Conservation (phyloP, 805 yeast genomes). For the Brettanomyces bruxellensis region DNA sequence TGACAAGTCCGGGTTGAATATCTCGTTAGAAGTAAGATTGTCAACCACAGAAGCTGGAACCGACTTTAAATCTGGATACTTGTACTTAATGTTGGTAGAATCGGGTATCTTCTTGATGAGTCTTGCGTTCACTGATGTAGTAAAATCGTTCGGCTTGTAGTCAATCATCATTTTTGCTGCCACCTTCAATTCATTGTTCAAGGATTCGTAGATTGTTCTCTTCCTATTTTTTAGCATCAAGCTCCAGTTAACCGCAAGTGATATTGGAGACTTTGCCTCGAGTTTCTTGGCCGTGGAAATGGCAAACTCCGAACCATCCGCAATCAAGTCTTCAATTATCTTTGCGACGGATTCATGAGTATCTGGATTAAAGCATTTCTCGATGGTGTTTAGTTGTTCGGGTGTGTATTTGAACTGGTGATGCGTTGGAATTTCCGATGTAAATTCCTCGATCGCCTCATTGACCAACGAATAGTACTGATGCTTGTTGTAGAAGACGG, state of each 20-base stretch:
- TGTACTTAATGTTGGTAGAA: slow-evolving; percentile 10
- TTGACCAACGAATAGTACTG: slow-evolving; percentile 53
- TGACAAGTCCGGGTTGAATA: slow-evolving; percentile 16
- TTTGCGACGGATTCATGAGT: slow-evolving; percentile 39
- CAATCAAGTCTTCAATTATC: slow-evolving; percentile 42
- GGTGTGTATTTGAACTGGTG: slow-evolving; percentile 49
- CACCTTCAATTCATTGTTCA: slow-evolving; percentile 63
- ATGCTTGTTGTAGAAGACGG: slow-evolving; percentile 14
- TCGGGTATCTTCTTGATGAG: slow-evolving; percentile 34
- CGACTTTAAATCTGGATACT: slow-evolving; percentile 47
- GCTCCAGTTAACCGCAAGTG: slow-evolving; percentile 64
- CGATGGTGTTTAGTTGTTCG: slow-evolving; percentile 56
- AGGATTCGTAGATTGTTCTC: slow-evolving; percentile 52
- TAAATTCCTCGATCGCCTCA: slow-evolving; percentile 69
- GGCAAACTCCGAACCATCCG: slow-evolving; percentile 62
- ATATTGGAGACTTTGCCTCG: slow-evolving; percentile 63
- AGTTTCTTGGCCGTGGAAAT: slow-evolving; percentile 44
- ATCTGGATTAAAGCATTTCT: slow-evolving; percentile 48
- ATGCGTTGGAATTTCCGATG: slow-evolving; percentile 54
- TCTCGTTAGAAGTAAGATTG: slow-evolving; percentile 29
- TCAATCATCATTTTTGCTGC: slow-evolving; percentile 68
- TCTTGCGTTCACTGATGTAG: slow-evolving; percentile 43
- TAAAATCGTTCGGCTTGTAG: slow-evolving; percentile 37
- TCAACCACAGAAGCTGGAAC: slow-evolving; percentile 55
- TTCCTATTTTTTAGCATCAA: slow-evolving; percentile 53